Evolutionary conservation across 768 basidiomycete genomes (phyloP).

Genomic region (Nidularia pulvinata): DNA sequence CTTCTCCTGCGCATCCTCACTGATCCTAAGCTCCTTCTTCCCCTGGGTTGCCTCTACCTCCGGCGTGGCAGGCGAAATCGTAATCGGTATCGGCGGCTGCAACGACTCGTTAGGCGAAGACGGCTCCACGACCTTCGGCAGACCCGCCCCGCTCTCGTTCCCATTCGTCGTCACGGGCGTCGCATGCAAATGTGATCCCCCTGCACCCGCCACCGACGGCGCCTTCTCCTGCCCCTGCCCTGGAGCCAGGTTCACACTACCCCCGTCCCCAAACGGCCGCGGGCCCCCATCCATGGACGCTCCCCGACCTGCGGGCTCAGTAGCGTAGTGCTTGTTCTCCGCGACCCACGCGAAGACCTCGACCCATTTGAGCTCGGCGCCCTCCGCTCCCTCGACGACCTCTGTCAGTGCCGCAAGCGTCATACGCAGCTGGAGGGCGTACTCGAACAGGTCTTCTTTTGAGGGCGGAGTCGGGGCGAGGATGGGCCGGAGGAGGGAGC

Average conservation of each 20-base stretch:
- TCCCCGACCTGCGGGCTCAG: background rate
- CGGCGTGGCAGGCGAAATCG: constrained; percentile 63
- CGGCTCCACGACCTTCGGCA: background rate
- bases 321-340: constrained; percentile 33
- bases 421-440: constrained; percentile 84
- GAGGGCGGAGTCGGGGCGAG: constrained; percentile 35
- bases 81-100: constrained; percentile 46
- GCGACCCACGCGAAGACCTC: constrained; percentile 90
- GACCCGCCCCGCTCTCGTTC: background rate
- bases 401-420: constrained; percentile 83
- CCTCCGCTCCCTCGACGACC: constrained; percentile 82
- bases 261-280: too few relatives aligned
- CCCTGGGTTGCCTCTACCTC: constrained; percentile 12
- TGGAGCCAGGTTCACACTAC: too few relatives aligned
- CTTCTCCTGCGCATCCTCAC: too few relatives aligned
- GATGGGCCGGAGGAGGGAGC: constrained; percentile 16
- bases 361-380: constrained; percentile 78
- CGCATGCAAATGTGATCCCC: too few relatives aligned
- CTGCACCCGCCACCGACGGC: too few relatives aligned
- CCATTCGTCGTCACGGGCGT: background rate
- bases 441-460: constrained; percentile 65
- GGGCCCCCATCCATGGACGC: too few relatives aligned
- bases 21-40: too few relatives aligned
- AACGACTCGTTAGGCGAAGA: constrained; percentile 5
- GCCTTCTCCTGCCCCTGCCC: too few relatives aligned